Evolutionary conservation across 2,329 filamentous ascomycete species (phyloP).

Genomic region (Acarospora socialis): DNA sequence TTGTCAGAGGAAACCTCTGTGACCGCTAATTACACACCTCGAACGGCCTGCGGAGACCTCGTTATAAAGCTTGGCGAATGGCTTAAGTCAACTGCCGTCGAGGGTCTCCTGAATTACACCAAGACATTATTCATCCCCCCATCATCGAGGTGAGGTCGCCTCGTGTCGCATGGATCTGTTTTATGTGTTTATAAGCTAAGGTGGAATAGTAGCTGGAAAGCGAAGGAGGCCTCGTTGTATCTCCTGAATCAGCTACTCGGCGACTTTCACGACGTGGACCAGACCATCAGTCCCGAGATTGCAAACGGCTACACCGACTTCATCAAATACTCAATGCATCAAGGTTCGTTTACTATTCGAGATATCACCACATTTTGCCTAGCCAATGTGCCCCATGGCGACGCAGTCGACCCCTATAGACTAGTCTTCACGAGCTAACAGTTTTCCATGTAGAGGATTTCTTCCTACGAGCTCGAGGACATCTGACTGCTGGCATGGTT

Average conservation of each 20-base stretch:
- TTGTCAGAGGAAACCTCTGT: constrained; percentile 89
- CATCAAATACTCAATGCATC: no score
- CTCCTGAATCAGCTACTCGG: constrained; percentile 12
- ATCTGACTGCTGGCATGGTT: constrained; percentile 69
- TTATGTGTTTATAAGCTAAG: neutral
- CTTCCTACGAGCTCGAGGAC: constrained; percentile 74
- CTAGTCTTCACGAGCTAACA: no score
- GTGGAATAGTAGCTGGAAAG: neutral
- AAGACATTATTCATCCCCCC: constrained; percentile 53
- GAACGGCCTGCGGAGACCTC: constrained; percentile 82
- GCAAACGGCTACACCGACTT: no score
- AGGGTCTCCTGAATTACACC: constrained; percentile 65
- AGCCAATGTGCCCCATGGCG: no score
- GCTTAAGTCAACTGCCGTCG: constrained; percentile 60
- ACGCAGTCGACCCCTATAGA: constrained; percentile 39
- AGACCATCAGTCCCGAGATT: constrained; percentile 7
- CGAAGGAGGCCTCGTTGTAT: constrained; percentile 11
- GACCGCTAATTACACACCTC: constrained; percentile 88
- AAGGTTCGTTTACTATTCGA: no score
- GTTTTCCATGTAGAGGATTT: constrained; percentile 39
- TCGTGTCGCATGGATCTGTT: constrained; percentile 13
- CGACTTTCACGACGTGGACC: constrained; percentile 8
- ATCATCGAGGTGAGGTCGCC: constrained; percentile 15
- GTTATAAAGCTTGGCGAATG: constrained; percentile 88
- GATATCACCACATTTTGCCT: no score